A percentile compares a stretch with the other conserved stretches of the same genome.
Evolutionary conservation across 2,329 filamentous ascomycete species (phyloP).

Genomic region (Leptographium radiaticola): DNA sequence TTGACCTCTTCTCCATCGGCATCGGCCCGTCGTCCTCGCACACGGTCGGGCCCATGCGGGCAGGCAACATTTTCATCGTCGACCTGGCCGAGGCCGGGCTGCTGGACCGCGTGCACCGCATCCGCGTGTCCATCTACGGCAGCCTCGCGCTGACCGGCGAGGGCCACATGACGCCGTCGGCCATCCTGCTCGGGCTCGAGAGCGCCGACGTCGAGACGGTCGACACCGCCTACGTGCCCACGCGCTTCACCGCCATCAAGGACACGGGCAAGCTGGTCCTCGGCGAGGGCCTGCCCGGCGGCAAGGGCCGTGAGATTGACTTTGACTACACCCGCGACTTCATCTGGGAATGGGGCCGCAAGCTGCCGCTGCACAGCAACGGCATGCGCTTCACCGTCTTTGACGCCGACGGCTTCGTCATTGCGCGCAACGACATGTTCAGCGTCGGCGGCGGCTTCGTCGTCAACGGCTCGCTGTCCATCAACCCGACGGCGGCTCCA

Average conservation of each 20-base stretch:
- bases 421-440: conserved; percentile 37
- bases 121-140: conserved; percentile 34
- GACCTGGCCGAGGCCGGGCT: conserved; percentile 32
- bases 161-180: conserved; percentile 38
- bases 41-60: conserved; percentile 38
- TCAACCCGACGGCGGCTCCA: conserved; percentile 8
- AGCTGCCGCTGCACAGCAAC: conserved; percentile 37
- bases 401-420: conserved; percentile 29
- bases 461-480: conserved; percentile 35
- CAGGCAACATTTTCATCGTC: conserved; percentile 36
- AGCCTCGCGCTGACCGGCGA: conserved; percentile 37
- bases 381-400: conserved; percentile 39
- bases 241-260: conserved; percentile 33
- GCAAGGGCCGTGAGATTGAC: conserved; percentile 28
- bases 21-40: conserved; percentile 38
- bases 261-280: conserved; percentile 28
- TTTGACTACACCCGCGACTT: conserved; percentile 37
- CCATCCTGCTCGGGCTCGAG: conserved; percentile 34
- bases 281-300: conserved; percentile 25
- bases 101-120: conserved; percentile 30
- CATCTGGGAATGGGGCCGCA: conserved; percentile 37
- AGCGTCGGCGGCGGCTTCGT: conserved; percentile 40
- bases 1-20: conserved; percentile 38
- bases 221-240: conserved; percentile 33
- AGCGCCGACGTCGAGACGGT: conserved; percentile 35